These are phyloP conservation scores for Debaryomyces singareniensis DNA, from an alignment of 1,139 yeast species.

Conservation along the genomic window DNA sequence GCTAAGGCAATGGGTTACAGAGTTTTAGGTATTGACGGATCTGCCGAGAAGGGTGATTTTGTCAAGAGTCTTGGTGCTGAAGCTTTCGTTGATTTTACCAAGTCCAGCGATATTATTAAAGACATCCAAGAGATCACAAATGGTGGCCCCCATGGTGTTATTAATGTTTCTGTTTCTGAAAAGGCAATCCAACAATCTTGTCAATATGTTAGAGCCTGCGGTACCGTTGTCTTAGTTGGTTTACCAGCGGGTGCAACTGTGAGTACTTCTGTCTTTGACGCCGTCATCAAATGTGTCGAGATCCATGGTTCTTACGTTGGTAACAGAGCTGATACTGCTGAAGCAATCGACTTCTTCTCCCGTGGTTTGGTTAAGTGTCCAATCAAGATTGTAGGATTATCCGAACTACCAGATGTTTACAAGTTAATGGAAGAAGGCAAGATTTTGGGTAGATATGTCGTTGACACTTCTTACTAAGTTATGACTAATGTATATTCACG, in stretches of 20 bases:
- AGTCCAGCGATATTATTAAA: conserved; percentile 47
- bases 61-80: conserved; percentile 61
- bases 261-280: conserved; percentile 55
- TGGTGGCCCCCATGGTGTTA: conserved; percentile 77
- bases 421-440: conserved; percentile 66
- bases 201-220: conserved; percentile 59
- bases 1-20: conserved; percentile 72
- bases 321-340: conserved; percentile 73
- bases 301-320: conserved; percentile 75
- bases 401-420: conserved; percentile 57
- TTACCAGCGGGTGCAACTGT: conserved; percentile 69
- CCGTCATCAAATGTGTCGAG: conserved; percentile 58
- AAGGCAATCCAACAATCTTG: conserved; percentile 59
- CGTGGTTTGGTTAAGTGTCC: conserved; percentile 69
- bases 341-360: conserved; percentile 66
- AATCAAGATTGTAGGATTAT: conserved; percentile 62
- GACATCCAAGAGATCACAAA: conserved; percentile 55
- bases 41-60: conserved; percentile 56
- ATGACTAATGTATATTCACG: too few relatives aligned
- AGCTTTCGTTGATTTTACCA: conserved; percentile 57
- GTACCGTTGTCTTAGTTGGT: conserved; percentile 70
- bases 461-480: conserved; percentile 53
- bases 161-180: conserved; percentile 69
- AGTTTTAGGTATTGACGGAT: conserved; percentile 72
- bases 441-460: conserved; percentile 72